Evolutionary conservation across 257 asterid species (phyloP).

Genomic region (Cinchona pubescens): DNA sequence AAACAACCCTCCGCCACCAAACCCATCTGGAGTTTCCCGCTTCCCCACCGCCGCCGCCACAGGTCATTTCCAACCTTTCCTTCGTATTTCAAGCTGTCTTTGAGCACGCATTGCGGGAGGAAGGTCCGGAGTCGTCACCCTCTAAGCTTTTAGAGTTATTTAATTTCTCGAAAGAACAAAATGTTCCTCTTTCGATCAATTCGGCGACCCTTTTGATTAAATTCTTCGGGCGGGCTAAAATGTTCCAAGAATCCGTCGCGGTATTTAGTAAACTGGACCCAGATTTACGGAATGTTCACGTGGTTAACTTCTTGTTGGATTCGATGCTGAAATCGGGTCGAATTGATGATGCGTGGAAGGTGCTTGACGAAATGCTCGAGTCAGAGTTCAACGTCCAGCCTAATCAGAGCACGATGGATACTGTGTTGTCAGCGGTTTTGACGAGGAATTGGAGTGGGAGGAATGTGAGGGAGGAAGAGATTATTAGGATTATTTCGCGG

Average conservation of each 20-base stretch:
- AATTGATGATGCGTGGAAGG: conserved; percentile 55
- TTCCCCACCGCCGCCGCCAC: conserved; percentile 11
- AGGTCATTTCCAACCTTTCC: conserved; percentile 29
- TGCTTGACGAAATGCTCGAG: conserved; percentile 76
- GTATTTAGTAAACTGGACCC: conserved; percentile 44
- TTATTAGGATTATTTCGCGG: conserved; percentile 37
- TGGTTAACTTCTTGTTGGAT: conserved; percentile 45
- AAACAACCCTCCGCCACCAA: too few relatives aligned
- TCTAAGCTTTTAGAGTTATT: conserved; percentile 50
- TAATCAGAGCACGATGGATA: conserved; percentile 37
- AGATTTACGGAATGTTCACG: conserved; percentile 31
- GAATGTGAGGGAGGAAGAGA: conserved; percentile 46
- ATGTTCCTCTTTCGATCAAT: conserved; percentile 42
- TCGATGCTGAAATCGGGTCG: conserved; percentile 40
- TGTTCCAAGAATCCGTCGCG: conserved; percentile 45
- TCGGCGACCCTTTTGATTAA: conserved; percentile 55
- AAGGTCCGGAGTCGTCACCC: conserved; percentile 22
- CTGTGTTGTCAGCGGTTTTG: conserved; percentile 39
- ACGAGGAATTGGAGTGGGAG: conserved; percentile 40
- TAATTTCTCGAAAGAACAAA: conserved; percentile 34
- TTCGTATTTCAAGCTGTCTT: conserved; percentile 62
- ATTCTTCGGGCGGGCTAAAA: conserved; percentile 42
- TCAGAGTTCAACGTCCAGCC: conserved; percentile 35
- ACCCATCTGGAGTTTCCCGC: conserved; percentile 6
- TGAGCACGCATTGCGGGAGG: conserved; percentile 52